Evolutionary conservation across 2,329 filamentous ascomycete genomes (phyloP), one percentile per base, ranked within the genome.

Genomic region (Stachybotrys chartarum): DNA sequence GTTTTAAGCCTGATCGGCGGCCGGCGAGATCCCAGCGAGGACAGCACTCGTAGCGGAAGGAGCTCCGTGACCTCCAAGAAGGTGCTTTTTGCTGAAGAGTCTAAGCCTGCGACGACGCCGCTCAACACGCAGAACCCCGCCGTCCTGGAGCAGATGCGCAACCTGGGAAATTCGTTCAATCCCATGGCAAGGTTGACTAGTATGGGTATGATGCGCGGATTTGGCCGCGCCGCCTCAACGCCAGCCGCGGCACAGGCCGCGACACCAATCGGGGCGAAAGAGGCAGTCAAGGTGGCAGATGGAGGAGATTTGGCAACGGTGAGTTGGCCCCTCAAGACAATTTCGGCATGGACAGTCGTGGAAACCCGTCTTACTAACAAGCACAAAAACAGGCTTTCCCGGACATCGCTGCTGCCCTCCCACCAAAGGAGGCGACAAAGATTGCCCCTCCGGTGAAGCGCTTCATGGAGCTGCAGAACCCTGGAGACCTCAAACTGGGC

Each of bases 141-240:
- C 32, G 71, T 85, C 12, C 82, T 95, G 2, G 90, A 95, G 59
- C 90, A 90, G 12, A 86, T 96, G 76, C 85, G 89, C 54, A 93
- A 82, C 67, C 79, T 96, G 57, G 86, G 90, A 44, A 94, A 82
- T 68, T 86, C 87, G 1, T 76, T 96, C 39, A 96, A 96, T 64
- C 91, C 91, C 3, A 86, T 96, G 68, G 90, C 85, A 49, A 83
- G 90, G 53, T 82, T 96, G 53, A 84, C 87, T 1, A 76, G 85
- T 39, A 91, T 94, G 67, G 81, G 82, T 55, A 81, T 86, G 66
- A 87, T 95, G 61, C 84, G 88, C 55, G 86, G 85, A 1, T 93
- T 96, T 63, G 88, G 90, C 1, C 77, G 87, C 53, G 71, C 71
- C 75, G 24, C 70, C 75, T 18, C 75, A 8, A 69, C 68, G 7